phyloP scores from a whole-genome alignment of 2,329 filamentous ascomycete genomes.

The Verticillium albo-atrum region DNA sequence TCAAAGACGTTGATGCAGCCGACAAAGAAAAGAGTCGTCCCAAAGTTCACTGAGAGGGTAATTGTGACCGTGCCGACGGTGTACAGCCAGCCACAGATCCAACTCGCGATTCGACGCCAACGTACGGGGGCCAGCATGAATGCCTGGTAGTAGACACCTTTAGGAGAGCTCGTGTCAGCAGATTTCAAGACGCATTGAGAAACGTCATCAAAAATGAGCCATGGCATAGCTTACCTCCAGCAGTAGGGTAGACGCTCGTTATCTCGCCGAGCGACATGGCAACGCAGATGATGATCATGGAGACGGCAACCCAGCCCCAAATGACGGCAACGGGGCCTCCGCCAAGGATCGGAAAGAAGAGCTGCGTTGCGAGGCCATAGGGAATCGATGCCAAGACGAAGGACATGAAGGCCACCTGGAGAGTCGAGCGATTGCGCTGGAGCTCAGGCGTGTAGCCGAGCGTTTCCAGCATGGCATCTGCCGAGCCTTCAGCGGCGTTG shows the following conservation, averaged over 20 bases:
- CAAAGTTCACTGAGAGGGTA: slow-evolving; percentile 73
- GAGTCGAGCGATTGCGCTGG: slow-evolving; percentile 59
- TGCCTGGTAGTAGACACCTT: slow-evolving; percentile 69
- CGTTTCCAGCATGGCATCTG: slow-evolving; percentile 58
- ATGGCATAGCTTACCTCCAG: slow-evolving; percentile 52
- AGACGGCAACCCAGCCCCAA: slow-evolving; percentile 68
- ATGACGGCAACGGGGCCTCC: slow-evolving; percentile 67
- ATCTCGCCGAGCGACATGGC: slow-evolving; percentile 69
- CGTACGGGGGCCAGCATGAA: slow-evolving; percentile 64
- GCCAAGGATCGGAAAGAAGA: slow-evolving; percentile 62
- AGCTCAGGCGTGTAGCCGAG: slow-evolving; percentile 66
- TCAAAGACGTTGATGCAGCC: slow-evolving; percentile 54
- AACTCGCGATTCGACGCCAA: slow-evolving; percentile 62
- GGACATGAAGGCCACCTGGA: slow-evolving; percentile 70
- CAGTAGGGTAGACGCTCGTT: slow-evolving; percentile 71
- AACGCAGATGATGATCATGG: slow-evolving; percentile 66
- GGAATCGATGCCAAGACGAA: slow-evolving; percentile 73
- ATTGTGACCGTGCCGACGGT: slow-evolving; percentile 79
- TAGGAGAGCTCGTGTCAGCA: not conserved
- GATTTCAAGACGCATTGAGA: not conserved
- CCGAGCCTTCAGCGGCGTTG: slow-evolving; percentile 33
- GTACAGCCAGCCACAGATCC: slow-evolving; percentile 73
- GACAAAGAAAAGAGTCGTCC: slow-evolving; percentile 62
- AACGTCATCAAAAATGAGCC: not conserved
- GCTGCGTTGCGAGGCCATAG: slow-evolving; percentile 67